Evolutionary conservation across 768 basidiomycete genomes (phyloP).

Genomic region (Royoungia palumana): DNA sequence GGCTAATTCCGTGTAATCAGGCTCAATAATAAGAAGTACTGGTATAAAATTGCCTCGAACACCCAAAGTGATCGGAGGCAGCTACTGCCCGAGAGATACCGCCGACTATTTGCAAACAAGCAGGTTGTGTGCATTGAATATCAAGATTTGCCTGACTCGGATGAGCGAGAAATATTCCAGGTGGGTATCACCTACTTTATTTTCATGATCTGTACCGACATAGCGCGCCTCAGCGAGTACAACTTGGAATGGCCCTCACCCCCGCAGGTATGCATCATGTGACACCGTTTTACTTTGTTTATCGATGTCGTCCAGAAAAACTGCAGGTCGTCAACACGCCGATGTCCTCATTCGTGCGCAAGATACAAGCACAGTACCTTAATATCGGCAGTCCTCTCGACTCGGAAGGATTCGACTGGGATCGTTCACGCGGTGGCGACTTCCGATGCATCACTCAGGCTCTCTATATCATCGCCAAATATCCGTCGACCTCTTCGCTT

Average conservation of each 20-base stretch:
- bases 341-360: constrained; percentile 57
- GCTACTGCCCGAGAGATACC: constrained; percentile 53
- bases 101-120: constrained; percentile 63
- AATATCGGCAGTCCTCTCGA: constrained; percentile 36
- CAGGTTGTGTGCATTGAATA: constrained; percentile 82
- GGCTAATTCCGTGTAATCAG: constrained; percentile 10
- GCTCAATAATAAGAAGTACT: constrained; percentile 43
- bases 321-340: constrained; percentile 62
- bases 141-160: constrained; percentile 49
- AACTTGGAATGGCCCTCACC: constrained; percentile 74
- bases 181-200: constrained; percentile 32
- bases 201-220: background rate
- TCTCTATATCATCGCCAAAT: constrained; percentile 48
- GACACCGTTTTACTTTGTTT: background rate
- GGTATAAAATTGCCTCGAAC: constrained; percentile 37
- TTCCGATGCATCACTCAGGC: constrained; percentile 58
- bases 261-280: constrained; percentile 47
- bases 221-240: constrained; percentile 52
- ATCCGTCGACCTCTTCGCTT: constrained; percentile 28
- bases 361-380: constrained; percentile 47
- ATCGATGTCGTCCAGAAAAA: constrained; percentile 44
- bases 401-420: constrained; percentile 44
- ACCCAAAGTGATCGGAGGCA: constrained; percentile 21
- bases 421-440: constrained; percentile 48
- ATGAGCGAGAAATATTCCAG: constrained; percentile 72